These are phyloP conservation scores for Parsonsia alboflavescens DNA, from an alignment of 257 asterid genomes.

Conservation along the genomic window DNA sequence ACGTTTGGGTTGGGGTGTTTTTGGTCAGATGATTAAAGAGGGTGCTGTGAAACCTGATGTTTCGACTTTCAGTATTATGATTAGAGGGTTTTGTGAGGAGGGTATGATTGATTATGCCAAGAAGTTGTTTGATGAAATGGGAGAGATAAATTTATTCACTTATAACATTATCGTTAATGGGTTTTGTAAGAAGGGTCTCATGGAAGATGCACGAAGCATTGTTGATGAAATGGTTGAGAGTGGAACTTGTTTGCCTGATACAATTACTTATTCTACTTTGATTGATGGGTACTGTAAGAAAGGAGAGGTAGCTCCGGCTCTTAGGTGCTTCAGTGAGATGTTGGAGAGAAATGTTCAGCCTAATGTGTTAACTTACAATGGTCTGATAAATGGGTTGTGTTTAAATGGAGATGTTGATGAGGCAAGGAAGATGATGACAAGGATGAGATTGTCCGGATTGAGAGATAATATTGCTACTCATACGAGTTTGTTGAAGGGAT, in stretches of 20 bases:
- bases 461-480: constrained; percentile 35
- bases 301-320: constrained; percentile 31
- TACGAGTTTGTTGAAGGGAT: constrained; percentile 48
- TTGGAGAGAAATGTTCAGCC: constrained; percentile 26
- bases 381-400: constrained; percentile 47
- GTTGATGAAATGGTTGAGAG: constrained; percentile 27
- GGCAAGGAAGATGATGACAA: constrained; percentile 40
- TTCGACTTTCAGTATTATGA: constrained; percentile 40
- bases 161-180: constrained; percentile 38
- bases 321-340: constrained; percentile 42
- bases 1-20: constrained; percentile 31
- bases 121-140: constrained; percentile 47
- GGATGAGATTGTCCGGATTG: constrained; percentile 40
- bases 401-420: constrained; percentile 37
- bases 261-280: constrained; percentile 34
- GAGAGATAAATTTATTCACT: constrained; percentile 30
- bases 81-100: constrained; percentile 36
- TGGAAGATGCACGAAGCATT: constrained; percentile 28
- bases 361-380: constrained; percentile 40
- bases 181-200: constrained; percentile 39
- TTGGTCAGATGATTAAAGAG: constrained; percentile 35
- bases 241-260: constrained; percentile 34
- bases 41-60: constrained; percentile 35
- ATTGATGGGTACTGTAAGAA: constrained; percentile 46
- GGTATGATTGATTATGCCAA: constrained; percentile 39